These are phyloP conservation scores for Moesziomyces globuligerus DNA, from an alignment of 1,284 basidiomycete genomes.

Conservation along the genomic window DNA sequence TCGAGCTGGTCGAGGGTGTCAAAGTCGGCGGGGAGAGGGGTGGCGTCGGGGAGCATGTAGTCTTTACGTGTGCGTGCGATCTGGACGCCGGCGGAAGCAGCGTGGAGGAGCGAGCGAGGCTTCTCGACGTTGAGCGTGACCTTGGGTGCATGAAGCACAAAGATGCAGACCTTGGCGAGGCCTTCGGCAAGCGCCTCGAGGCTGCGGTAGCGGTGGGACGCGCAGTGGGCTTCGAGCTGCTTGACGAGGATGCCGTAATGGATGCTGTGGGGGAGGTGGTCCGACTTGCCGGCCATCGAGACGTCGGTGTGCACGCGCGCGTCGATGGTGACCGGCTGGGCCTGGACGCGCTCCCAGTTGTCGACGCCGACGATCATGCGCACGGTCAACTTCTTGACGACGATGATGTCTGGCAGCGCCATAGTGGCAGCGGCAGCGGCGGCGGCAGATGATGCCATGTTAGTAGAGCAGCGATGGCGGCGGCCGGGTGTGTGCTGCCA, in stretches of 20 bases:
- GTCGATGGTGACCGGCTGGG: slow-evolving; percentile 74
- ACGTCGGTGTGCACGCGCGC: slow-evolving; percentile 74
- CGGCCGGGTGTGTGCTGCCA: no score
- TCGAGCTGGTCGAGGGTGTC: slow-evolving; percentile 23
- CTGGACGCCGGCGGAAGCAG: slow-evolving; percentile 71
- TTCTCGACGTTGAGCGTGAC: slow-evolving; percentile 71
- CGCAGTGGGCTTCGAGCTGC: slow-evolving; percentile 61
- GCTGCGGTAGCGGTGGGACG: slow-evolving; percentile 37
- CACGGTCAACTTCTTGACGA: slow-evolving; percentile 56
- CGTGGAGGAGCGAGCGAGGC: slow-evolving; percentile 73
- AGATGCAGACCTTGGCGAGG: slow-evolving; percentile 70
- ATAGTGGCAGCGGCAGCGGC: no score
- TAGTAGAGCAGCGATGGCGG: slow-evolving; percentile 1
- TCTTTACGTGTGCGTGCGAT: slow-evolving; percentile 59
- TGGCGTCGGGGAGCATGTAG: slow-evolving; percentile 40
- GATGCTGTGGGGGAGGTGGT: slow-evolving; percentile 74
- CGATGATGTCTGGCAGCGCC: slow-evolving; percentile 56
- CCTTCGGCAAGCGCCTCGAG: slow-evolving; percentile 63
- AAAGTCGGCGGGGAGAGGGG: slow-evolving; percentile 16
- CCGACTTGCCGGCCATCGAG: slow-evolving; percentile 71
- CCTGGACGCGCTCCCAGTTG: slow-evolving; percentile 60
- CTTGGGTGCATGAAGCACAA: slow-evolving; percentile 68
- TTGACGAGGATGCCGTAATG: slow-evolving; percentile 65
- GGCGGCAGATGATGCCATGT: slow-evolving; percentile 17
- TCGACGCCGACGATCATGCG: slow-evolving; percentile 63